A percentile compares a stretch with the other conserved stretches of the same genome.
Evolutionary conservation across 768 basidiomycete species (phyloP).

Genomic region (Amanita subjunquillea): DNA sequence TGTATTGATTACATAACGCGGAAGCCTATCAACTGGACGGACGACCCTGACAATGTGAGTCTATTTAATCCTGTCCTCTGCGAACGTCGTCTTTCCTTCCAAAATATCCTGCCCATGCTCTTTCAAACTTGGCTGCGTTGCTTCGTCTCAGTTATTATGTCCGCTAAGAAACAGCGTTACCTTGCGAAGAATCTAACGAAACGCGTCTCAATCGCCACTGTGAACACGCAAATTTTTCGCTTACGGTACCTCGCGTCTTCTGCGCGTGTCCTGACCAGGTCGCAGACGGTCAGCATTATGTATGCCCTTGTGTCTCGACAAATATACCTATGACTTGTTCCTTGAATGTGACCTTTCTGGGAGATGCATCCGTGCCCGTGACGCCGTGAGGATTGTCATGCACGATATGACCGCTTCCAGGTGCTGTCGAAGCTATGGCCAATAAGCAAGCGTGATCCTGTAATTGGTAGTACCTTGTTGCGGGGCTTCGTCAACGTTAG

Average conservation of each 20-base stretch:
- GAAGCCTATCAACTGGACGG: too few relatives aligned
- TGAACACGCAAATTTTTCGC: conserved; percentile 7
- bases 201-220: neutral
- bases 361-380: neutral
- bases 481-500: neutral
- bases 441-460: neutral
- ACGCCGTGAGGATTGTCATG: too few relatives aligned
- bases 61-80: conserved; percentile 14
- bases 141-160: neutral
- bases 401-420: neutral
- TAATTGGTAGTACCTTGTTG: conserved; percentile 1
- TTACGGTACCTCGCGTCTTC: conserved; percentile 35
- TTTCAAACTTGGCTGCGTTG: conserved; percentile 28
- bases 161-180: conserved; percentile 14
- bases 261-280: conserved; percentile 6
- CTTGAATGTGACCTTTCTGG: conserved; percentile 39
- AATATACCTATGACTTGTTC: conserved; percentile 43
- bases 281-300: neutral
- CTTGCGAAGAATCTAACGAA: conserved; percentile 19
- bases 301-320: neutral
- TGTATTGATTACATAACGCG: neutral
- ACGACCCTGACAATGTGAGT: too few relatives aligned
- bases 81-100: conserved; percentile 32
- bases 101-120: conserved; percentile 45
- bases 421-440: neutral